A percentile compares a stretch with the other conserved stretches of the same genome.
phyloP scores from a whole-genome alignment of 1,284 basidiomycete genomes.

The Fistulinella cinereoalba region DNA sequence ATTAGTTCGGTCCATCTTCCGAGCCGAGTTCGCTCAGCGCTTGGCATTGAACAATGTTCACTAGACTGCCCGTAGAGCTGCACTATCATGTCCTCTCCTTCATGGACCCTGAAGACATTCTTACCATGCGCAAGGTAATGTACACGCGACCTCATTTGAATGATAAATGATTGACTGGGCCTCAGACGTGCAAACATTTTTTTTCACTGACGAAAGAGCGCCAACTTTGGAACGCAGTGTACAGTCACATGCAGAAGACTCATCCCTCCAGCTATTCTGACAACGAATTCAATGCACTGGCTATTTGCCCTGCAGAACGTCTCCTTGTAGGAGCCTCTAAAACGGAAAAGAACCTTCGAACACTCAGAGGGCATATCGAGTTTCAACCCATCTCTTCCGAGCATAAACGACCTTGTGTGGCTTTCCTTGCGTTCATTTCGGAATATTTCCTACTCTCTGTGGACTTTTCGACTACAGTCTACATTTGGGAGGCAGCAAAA shows the following conservation, averaged over 20 bases:
- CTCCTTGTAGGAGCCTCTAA: conserved; percentile 10
- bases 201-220: conserved; percentile 4
- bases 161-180: not conserved
- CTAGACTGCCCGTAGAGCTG: conserved; percentile 19
- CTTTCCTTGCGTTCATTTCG: conserved; percentile 11
- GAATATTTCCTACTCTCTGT: conserved; percentile 20
- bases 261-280: conserved; percentile 1
- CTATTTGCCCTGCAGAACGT: conserved; percentile 1
- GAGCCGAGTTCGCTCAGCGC: no score
- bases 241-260: conserved; percentile 5
- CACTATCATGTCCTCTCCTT: conserved; percentile 8
- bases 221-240: conserved; percentile 4
- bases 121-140: conserved; percentile 21
- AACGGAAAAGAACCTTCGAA: conserved; percentile 9
- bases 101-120: conserved; percentile 10
- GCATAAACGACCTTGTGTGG: not conserved
- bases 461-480: conserved; percentile 4
- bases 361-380: conserved; percentile 1
- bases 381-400: not conserved
- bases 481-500: conserved; percentile 12
- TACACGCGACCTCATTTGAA: not conserved
- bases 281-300: conserved; percentile 5
- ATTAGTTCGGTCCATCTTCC: no score
- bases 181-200: conserved; percentile 13
- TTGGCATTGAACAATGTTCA: no score